Percentiles rank a stretch among this genome's conserved stretches.
phyloP scores from a whole-genome alignment of 2,329 filamentous ascomycete species.

The Grosmannia serpens region DNA sequence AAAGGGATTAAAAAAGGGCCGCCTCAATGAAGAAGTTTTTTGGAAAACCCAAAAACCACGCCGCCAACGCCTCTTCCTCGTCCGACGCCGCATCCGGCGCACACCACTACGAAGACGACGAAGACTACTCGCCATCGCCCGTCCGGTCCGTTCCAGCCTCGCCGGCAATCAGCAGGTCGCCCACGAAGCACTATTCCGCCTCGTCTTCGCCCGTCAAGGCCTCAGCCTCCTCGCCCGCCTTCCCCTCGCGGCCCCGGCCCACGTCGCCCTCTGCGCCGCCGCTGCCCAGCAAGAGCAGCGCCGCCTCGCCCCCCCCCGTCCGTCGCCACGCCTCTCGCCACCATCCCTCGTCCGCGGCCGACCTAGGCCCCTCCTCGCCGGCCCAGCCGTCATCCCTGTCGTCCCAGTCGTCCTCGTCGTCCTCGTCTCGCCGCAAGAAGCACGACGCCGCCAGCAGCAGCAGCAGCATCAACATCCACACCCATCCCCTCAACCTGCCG shows the following conservation, averaged over 20 bases:
- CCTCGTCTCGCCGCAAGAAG: conserved; percentile 38
- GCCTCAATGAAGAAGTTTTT: conserved; percentile 39
- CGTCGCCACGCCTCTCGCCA: conserved; percentile 1
- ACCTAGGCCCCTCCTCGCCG: not conserved
- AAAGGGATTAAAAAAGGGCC: not conserved
- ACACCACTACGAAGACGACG: conserved; percentile 19
- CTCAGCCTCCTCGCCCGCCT: conserved; percentile 1
- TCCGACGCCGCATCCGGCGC: conserved; percentile 1
- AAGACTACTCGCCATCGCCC: conserved; percentile 16
- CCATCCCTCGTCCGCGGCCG: not conserved
- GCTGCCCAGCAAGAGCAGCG: not conserved
- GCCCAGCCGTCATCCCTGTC: no score
- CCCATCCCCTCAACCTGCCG: conserved; percentile 80
- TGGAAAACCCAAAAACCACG: conserved; percentile 28
- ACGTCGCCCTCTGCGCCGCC: not conserved
- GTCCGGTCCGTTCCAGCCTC: conserved; percentile 9
- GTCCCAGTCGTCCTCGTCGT: conserved; percentile 18
- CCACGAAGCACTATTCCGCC: conserved; percentile 19
- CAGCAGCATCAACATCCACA: no score
- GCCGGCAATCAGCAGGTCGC: conserved; percentile 13
- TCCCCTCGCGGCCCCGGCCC: not conserved
- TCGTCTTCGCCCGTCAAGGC: conserved; percentile 8
- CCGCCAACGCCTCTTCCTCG: not conserved
- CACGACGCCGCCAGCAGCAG: conserved; percentile 50
- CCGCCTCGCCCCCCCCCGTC: not conserved